Evolutionary conservation across 2,329 filamentous ascomycete species (phyloP), one percentile per base, ranked within the genome.

Genomic region (Cryphonectria carpinicola): DNA sequence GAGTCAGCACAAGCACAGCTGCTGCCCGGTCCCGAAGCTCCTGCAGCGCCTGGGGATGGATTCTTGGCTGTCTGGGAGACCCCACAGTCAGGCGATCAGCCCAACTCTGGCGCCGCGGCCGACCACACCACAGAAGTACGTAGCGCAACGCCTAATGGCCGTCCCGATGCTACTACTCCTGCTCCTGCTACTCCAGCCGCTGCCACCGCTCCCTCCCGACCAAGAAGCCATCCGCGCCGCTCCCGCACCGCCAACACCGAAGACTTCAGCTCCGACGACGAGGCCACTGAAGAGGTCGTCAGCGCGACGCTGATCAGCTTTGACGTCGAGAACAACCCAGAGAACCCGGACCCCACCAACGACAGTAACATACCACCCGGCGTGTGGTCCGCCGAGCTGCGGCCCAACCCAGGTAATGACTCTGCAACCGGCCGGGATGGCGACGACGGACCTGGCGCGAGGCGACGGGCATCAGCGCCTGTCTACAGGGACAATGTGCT

Each of bases 261-360:
- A 39, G 87, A 88, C 56, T 87, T 86, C 71, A 84, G 81, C 14
- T 87, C 83, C 17, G 88, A 89, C 63, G 87, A 89, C 67, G 87
- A 88, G 65, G 87, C 87, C 22, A 81, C 85, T 52, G 74, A 75
- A 19, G 87, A 88, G 64, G 82, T 84, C 64, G 80, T 89, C 35
- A 87, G 84, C 68, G 84, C 87, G 1, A 88, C 87, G 0, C 79
- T 89, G 6, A 89, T 90, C 66, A 89, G 86, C 73, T 89, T 90
- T 69, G 88, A 90, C 69, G 87, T 89, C 39, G 88, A 90, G 73
- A 85, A 87, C 0, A 85, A 83, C 4, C 87, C 89, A 63, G 81
- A 85, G 0, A 83, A 81, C 3, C 85, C 66, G 1, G 70, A 69
- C 25, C 71, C 71, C 54, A 8, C 66, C 46, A 67, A 71, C 32